Base-by-base conservation (phyloP, 108 stramenopile genomes). In the Cyclostephanos tholiformis region DNA sequence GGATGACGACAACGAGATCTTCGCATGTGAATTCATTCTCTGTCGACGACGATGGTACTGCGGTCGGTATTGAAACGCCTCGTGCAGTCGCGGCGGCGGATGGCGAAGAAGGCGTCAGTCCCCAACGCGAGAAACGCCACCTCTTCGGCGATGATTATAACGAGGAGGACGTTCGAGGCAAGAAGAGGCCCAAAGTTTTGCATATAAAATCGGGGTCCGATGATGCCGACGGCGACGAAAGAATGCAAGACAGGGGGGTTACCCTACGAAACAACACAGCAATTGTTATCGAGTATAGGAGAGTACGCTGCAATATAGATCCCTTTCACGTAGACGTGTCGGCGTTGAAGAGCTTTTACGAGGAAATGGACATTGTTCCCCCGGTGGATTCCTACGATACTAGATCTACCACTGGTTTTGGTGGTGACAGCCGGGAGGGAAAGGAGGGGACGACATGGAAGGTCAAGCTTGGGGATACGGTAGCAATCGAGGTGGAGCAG, bases 311-410 rank as follows among this genome's bases (percentile, higher is more conserved):
- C 41, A 12, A 48, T 11, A 13, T 7, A 8, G 44, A 53, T 41
- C 88, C 86, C 1, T 87, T 85, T 49, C 85, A 83, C 63, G 82
- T 89, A 2, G 88, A 91, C 61, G 63, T 74, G 16, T 88, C 88
- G 6, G 57, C 82, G 11, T 43, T 58, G 20, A 86, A 79, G 50
- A 75, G 77, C 43, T 91, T 83, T 56, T 88, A 86, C 63, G 38
- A 69, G 4, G 74, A 85, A 67, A 78, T 91, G 5, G 20, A 75
- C 23, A 68, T 87, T 35, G 9, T 57, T 17, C 86, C 86, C 16
- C 79, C 73, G n/a, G 35, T 63, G 7, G 74, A 73, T 56, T 52
- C 71, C 4, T 84, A 84, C 53, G 73, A 72, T 62, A 57, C 52
- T 23, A 63, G 25, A 13, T 71, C 67, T 69, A 56, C 4, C 32